These are phyloP conservation scores for Rhexocercosporidium sp. DNA, from an alignment of 2,329 filamentous ascomycete species.

Conservation along the genomic window DNA sequence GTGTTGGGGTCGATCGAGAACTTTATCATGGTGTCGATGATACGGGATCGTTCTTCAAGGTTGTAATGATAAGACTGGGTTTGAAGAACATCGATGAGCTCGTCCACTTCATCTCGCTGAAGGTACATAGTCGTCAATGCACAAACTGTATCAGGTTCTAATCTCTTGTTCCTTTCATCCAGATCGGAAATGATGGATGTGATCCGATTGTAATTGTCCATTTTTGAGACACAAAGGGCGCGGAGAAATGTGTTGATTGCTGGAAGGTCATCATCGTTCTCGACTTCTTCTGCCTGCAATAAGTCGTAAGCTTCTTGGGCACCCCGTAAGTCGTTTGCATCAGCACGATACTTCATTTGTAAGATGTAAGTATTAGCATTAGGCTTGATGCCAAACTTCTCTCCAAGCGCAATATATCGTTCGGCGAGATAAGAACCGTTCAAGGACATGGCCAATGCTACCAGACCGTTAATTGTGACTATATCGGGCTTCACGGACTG, in stretches of 20 bases:
- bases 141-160: conserved; percentile 77
- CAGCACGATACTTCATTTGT: conserved; percentile 78
- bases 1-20: conserved; percentile 70
- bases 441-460: conserved; percentile 73
- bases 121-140: conserved; percentile 77
- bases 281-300: conserved; percentile 59
- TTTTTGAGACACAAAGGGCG: conserved; percentile 64
- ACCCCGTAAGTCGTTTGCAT: conserved; percentile 72
- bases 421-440: conserved; percentile 75
- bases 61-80: conserved; percentile 75
- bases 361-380: conserved; percentile 75
- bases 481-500: conserved; percentile 63
- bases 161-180: conserved; percentile 69
- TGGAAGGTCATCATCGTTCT: conserved; percentile 63
- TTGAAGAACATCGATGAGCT: conserved; percentile 82
- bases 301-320: conserved; percentile 69
- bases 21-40: conserved; percentile 68
- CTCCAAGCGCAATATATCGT: conserved; percentile 70
- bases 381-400: conserved; percentile 67
- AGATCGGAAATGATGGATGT: conserved; percentile 75
- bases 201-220: conserved; percentile 72
- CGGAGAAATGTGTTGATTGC: conserved; percentile 75
- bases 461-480: conserved; percentile 75
- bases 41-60: conserved; percentile 67
- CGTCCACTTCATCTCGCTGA: conserved; percentile 74